These are phyloP conservation scores for Artomyces pyxidatus DNA, from an alignment of 768 basidiomycete genomes.

Conservation along the genomic window DNA sequence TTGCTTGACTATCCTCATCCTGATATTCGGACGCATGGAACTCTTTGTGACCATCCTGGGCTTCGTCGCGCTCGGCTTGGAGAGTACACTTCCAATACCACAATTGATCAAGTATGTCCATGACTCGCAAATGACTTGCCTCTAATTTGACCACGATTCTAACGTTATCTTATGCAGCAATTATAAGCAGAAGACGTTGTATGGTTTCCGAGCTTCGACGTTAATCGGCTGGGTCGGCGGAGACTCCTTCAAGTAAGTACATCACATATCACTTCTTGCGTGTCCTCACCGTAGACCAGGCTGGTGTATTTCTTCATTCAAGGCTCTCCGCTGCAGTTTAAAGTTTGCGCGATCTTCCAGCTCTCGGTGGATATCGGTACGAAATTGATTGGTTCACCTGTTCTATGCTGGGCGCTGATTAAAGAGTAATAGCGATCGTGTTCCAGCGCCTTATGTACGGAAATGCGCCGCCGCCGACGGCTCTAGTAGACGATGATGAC, in stretches of 20 bases:
- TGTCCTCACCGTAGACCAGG: constrained; percentile 29
- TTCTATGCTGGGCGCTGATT: no score
- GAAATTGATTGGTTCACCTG: no score
- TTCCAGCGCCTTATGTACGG: constrained; percentile 72
- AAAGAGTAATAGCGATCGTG: constrained; percentile 48
- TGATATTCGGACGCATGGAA: constrained; percentile 61
- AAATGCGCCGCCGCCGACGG: constrained; percentile 47
- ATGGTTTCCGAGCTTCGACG: constrained; percentile 80
- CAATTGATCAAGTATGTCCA: constrained; percentile 63
- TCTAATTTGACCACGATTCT: constrained; percentile 2
- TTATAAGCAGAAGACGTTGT: constrained; percentile 67
- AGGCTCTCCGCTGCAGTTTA: constrained; percentile 69
- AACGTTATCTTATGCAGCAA: constrained; percentile 42
- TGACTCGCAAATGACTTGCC: not conserved
- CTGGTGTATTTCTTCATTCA: constrained; percentile 75
- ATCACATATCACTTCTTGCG: constrained; percentile 7
- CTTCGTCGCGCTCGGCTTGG: constrained; percentile 72
- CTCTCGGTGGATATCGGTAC: constrained; percentile 68
- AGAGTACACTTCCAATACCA: constrained; percentile 81
- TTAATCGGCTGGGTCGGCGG: constrained; percentile 79
- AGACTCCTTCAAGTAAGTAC: constrained; percentile 71
- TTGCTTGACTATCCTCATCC: constrained; percentile 62
- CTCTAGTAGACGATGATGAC: constrained; percentile 49
- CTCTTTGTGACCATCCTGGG: constrained; percentile 58
- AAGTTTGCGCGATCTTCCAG: constrained; percentile 78